Percentiles rank a stretch among this genome's conserved stretches.
Conservation (phyloP, 495 filamentous ascomycete species). For the Apiosordaria backusii region DNA sequence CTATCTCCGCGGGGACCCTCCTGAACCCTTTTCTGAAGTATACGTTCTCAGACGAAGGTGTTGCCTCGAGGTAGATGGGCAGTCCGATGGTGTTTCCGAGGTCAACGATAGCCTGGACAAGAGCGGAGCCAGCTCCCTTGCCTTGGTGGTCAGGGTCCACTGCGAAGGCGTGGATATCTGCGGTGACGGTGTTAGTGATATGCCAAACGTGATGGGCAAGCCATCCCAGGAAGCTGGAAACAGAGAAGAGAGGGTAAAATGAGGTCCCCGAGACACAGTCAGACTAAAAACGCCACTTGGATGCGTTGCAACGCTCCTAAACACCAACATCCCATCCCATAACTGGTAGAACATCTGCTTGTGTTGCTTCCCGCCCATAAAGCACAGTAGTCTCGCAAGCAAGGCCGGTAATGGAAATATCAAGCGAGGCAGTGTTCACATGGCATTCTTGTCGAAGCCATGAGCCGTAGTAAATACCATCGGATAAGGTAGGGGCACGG, state of each 20-base stretch:
- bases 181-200: neutral
- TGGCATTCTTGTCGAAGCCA: neutral
- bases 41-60: conserved; percentile 22
- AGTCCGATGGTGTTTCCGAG: conserved; percentile 24
- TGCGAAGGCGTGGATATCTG: conserved; percentile 33
- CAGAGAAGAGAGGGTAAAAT: neutral
- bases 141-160: conserved; percentile 38
- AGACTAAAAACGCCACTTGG: neutral
- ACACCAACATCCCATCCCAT: neutral
- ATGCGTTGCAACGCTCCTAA: neutral
- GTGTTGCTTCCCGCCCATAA: neutral
- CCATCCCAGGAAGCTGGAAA: too few relatives aligned
- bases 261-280: neutral
- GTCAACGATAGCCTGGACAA: conserved; percentile 42
- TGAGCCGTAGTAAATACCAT: neutral
- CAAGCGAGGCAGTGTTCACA: neutral
- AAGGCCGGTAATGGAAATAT: neutral
- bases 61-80: conserved; percentile 33
- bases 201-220: neutral
- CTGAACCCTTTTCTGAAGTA: conserved; percentile 33
- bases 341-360: neutral
- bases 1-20: conserved; percentile 16
- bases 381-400: neutral
- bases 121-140: conserved; percentile 36
- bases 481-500: neutral